These are phyloP conservation scores for Tillandsia fasciculata DNA, from an alignment of 176 grass and related monocot genomes.

Conservation along the genomic window DNA sequence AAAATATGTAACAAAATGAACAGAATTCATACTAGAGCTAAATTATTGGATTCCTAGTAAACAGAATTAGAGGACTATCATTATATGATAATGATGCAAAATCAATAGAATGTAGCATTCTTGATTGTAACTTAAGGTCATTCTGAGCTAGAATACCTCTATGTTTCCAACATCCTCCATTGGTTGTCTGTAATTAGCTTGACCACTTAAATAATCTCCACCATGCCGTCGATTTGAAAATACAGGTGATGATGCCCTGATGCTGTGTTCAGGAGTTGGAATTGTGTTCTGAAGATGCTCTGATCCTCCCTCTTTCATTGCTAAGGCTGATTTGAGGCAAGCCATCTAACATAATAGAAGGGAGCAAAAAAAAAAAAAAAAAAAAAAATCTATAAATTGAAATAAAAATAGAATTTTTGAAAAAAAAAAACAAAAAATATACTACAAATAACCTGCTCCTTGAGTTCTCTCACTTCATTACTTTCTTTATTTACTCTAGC, in stretches of 20 bases:
- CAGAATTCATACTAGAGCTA: neutral
- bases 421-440: conserved; percentile 13
- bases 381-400: neutral
- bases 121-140: neutral
- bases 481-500: conserved; percentile 86
- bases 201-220: conserved; percentile 52
- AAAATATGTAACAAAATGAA: no score
- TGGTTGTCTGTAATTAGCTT: conserved; percentile 67
- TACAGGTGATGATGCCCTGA: conserved; percentile 44
- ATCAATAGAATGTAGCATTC: neutral
- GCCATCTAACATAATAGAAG: conserved; percentile 44
- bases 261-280: conserved; percentile 39
- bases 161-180: conserved; percentile 99
- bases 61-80: neutral
- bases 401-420: neutral
- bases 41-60: no score
- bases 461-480: conserved; percentile 83
- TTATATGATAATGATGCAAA: neutral
- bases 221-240: conserved; percentile 41
- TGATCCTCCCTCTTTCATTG: conserved; percentile 59
- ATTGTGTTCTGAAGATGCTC: conserved; percentile 38
- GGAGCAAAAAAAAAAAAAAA: conserved; percentile 22
- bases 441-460: conserved; percentile 60
- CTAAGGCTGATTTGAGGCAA: conserved; percentile 68
- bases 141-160: conserved; percentile 45